A percentile compares a stretch with the other conserved stretches of the same genome.
Evolutionary conservation across 768 basidiomycete genomes (phyloP).

Genomic region (Termitomyces bulborhizus): DNA sequence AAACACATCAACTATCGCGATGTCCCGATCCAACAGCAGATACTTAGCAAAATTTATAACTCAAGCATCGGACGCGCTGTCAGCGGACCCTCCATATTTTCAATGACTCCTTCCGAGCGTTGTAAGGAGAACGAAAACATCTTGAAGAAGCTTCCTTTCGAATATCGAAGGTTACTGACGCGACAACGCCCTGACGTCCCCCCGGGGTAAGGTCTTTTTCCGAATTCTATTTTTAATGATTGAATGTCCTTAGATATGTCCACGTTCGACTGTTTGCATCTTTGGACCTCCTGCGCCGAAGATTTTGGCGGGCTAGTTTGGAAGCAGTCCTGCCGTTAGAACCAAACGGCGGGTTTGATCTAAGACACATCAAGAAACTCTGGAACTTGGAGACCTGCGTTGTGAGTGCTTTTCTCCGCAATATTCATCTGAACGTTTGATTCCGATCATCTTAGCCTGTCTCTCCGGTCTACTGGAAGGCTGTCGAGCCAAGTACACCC

Average conservation of each 20-base stretch:
- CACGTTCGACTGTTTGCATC: constrained; percentile 12
- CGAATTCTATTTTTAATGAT: neutral
- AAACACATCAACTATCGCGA: neutral
- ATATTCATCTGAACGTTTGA: neutral
- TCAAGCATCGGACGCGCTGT: neutral
- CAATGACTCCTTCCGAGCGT: neutral
- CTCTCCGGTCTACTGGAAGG: constrained; percentile 14
- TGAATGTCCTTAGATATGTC: constrained; percentile 8
- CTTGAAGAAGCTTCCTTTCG: neutral
- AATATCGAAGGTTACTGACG: neutral
- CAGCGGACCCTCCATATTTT: neutral
- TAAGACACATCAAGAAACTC: constrained; percentile 11
- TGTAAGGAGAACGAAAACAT: neutral
- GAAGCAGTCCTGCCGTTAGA: constrained; percentile 15
- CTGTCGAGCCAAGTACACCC: constrained; percentile 8
- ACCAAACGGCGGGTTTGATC: constrained; percentile 13
- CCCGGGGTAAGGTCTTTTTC: constrained; percentile 8
- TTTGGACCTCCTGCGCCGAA: constrained; percentile 2
- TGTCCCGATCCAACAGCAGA: constrained; percentile 1
- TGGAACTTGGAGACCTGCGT: constrained; percentile 16
- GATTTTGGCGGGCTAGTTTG: constrained; percentile 7
- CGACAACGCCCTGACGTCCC: constrained; percentile 7
- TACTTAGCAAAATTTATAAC: neutral
- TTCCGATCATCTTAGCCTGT: constrained; percentile 7
- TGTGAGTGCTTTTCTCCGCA: neutral